Conservation (phyloP, 2,329 filamentous ascomycete genomes). For the Tolypocladium endophyticum region DNA sequence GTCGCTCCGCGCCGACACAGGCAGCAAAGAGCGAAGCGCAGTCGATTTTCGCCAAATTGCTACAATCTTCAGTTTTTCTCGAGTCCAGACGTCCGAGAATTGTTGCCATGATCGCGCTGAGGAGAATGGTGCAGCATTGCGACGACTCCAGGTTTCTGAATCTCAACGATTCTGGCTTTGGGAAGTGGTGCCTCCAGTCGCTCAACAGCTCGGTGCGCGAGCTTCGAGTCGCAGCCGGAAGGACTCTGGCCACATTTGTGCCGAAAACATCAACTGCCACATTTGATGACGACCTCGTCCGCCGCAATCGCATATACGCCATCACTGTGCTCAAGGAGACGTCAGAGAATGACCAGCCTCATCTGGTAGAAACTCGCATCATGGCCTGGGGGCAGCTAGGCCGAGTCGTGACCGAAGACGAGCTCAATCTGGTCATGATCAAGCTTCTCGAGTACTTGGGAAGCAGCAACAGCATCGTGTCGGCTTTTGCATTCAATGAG, state of each 20-base stretch:
- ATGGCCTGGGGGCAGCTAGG: slow-evolving; percentile 81
- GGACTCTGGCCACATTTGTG: slow-evolving; percentile 57
- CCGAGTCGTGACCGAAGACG: slow-evolving; percentile 64
- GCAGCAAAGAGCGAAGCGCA: slow-evolving; percentile 27
- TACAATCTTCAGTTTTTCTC: slow-evolving; percentile 33
- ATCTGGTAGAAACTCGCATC: slow-evolving; percentile 73
- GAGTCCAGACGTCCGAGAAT: slow-evolving; percentile 53
- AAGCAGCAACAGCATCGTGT: slow-evolving; percentile 68
- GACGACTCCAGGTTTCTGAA: slow-evolving; percentile 49
- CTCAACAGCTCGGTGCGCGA: slow-evolving; percentile 79
- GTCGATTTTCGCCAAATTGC: slow-evolving; percentile 33
- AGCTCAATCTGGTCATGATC: slow-evolving; percentile 77
- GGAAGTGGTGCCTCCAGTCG: slow-evolving; percentile 72
- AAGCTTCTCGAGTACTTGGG: slow-evolving; percentile 81
- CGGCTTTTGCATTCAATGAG: slow-evolving; percentile 74
- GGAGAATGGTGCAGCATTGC: slow-evolving; percentile 59
- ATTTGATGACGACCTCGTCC: slow-evolving; percentile 14
- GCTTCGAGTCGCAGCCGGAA: slow-evolving; percentile 68
- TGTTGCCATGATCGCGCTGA: slow-evolving; percentile 60
- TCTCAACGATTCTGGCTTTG: slow-evolving; percentile 55
- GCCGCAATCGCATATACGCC: slow-evolving; percentile 49
- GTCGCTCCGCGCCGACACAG: background rate
- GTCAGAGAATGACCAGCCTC: slow-evolving; percentile 55
- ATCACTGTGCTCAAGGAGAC: slow-evolving; percentile 63
- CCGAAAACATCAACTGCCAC: slow-evolving; percentile 12